These are phyloP conservation scores for Sisymbrium altissimum DNA, from an alignment of 345 rosid genomes.

Conservation along the genomic window DNA sequence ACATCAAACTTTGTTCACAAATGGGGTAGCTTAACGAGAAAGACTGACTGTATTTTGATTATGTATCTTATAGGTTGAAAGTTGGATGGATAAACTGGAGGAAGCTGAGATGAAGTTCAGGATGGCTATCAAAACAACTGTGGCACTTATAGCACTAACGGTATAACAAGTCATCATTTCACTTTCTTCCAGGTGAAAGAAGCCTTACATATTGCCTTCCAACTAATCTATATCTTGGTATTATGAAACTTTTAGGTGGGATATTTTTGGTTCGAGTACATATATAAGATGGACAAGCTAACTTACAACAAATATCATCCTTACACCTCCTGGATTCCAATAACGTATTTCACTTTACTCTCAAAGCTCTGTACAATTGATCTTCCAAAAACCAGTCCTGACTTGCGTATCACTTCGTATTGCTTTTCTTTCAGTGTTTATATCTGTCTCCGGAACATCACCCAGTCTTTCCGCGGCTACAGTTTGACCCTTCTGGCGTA, in stretches of 20 bases:
- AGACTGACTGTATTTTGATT: not conserved
- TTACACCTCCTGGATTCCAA: constrained; percentile 98
- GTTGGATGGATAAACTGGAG: constrained; percentile 98
- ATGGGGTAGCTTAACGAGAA: not conserved
- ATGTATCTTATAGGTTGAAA: constrained; percentile 61
- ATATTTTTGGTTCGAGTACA: constrained; percentile 76
- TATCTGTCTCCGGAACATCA: constrained; percentile 82
- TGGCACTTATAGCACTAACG: constrained; percentile 48
- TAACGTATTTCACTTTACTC: constrained; percentile 61
- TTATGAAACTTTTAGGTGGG: constrained; percentile 56
- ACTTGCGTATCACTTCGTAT: not conserved
- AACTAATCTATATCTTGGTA: constrained; percentile 10
- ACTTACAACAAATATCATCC: constrained; percentile 97
- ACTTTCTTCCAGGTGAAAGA: constrained; percentile 7
- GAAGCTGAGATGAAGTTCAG: constrained; percentile 72
- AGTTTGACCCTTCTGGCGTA: constrained; percentile 90
- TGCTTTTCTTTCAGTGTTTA: constrained; percentile 61
- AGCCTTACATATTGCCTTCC: not conserved
- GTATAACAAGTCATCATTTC: constrained; percentile 39
- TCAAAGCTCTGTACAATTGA: not conserved
- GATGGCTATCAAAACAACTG: constrained; percentile 62
- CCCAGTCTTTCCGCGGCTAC: constrained; percentile 83
- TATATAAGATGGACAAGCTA: constrained; percentile 90
- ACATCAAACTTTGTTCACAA: constrained; percentile 13
- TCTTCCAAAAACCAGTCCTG: not conserved